These are phyloP conservation scores for Pueraria montana DNA, from an alignment of 306 rosid genomes.

Conservation along the genomic window DNA sequence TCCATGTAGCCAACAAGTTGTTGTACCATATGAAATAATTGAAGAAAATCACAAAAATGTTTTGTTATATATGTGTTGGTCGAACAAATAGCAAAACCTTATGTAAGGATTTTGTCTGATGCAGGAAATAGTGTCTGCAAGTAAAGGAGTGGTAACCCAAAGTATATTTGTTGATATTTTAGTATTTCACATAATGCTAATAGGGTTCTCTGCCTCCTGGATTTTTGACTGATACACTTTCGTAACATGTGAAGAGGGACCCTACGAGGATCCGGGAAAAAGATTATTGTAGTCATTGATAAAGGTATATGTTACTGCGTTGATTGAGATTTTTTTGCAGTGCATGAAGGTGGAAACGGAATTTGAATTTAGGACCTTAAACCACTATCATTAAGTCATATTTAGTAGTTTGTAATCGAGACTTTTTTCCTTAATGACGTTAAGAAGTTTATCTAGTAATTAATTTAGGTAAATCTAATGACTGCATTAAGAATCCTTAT, in stretches of 20 bases:
- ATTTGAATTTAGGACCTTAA: not conserved
- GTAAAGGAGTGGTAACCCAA: slow-evolving; percentile 50
- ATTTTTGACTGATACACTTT: slow-evolving; percentile 43
- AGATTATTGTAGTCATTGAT: not conserved
- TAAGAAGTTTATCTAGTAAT: not conserved
- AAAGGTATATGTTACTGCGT: not conserved
- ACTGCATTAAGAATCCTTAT: no score
- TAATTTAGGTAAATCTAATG: no score
- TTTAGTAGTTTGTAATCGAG: not conserved
- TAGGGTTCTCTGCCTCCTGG: slow-evolving; percentile 37
- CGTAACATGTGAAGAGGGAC: slow-evolving; percentile 64
- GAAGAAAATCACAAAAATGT: slow-evolving; percentile 9
- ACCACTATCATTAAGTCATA: not conserved
- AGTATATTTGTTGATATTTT: slow-evolving; percentile 25
- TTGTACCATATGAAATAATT: slow-evolving; percentile 37
- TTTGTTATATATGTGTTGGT: slow-evolving; percentile 44
- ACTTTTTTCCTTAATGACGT: not conserved
- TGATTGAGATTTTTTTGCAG: not conserved
- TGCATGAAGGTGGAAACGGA: not conserved
- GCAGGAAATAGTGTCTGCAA: slow-evolving; percentile 47
- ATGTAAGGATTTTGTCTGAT: slow-evolving; percentile 55
- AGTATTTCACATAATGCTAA: slow-evolving; percentile 42
- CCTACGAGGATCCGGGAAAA: not conserved
- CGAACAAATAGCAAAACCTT: slow-evolving; percentile 42
- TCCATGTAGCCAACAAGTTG: slow-evolving; percentile 45